Conservation (phyloP, 352 stramenopile species). For the Pythium brachiatum region DNA sequence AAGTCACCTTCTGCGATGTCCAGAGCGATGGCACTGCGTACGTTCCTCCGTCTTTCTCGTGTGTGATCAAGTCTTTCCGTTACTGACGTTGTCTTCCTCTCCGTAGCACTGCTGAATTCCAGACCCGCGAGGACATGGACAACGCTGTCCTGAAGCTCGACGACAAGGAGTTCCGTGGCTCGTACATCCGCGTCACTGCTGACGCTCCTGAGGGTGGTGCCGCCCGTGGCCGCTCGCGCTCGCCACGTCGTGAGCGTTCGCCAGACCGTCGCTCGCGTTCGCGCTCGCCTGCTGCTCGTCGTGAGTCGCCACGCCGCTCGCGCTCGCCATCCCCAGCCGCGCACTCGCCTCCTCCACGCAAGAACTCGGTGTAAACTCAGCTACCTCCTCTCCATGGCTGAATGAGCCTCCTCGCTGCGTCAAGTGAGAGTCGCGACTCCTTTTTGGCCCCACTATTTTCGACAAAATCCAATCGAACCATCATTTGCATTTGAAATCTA, state of each 20-base stretch:
- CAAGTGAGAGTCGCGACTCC: background rate
- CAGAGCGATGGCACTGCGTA: constrained; percentile 81
- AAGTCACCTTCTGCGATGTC: constrained; percentile 86
- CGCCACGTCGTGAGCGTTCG: constrained; percentile 53
- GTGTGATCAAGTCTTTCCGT: background rate
- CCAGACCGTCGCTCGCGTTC: constrained; percentile 63
- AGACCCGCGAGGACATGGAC: constrained; percentile 80
- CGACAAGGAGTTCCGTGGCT: constrained; percentile 86
- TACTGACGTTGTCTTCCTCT: background rate
- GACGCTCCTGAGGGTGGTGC: constrained; percentile 14
- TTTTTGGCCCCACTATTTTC: constrained; percentile 16
- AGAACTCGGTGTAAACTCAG: constrained; percentile 66
- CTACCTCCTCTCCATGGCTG: background rate
- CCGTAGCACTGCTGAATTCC: constrained; percentile 72
- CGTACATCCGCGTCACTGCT: constrained; percentile 71
- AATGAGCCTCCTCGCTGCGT: background rate
- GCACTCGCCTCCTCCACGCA: constrained; percentile 52
- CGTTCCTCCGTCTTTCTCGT: constrained; percentile 17
- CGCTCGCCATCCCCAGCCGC: constrained; percentile 60
- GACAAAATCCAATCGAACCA: constrained; percentile 1
- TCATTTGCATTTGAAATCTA: background rate
- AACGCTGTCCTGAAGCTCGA: constrained; percentile 84
- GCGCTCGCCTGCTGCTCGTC: constrained; percentile 57
- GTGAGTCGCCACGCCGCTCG: constrained; percentile 66
- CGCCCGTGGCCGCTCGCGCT: constrained; percentile 56